Base-by-base conservation (phyloP, 73 alveolate species). In the Paramecium tetraurelia region DNA sequence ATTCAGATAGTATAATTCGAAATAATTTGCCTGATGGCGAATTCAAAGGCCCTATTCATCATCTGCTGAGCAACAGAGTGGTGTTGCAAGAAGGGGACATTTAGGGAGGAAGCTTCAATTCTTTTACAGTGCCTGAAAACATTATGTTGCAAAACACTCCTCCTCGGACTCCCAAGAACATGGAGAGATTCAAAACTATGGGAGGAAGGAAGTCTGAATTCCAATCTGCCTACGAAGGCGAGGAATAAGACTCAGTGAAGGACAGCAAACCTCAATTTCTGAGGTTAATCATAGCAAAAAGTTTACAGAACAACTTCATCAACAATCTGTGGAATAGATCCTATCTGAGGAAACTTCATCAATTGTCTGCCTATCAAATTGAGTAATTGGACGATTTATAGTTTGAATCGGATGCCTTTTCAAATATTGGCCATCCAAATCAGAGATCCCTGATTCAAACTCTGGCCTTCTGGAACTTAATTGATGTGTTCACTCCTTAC, bases 401-500 rank as follows among this genome's bases (percentile, higher is more conserved):
- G 46, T 20, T 80, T 44, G 90, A 80, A 46, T 44, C 70, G 16
- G 70, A 80, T 38, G 58, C 21, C 16, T 38, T 75, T 41, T 75
- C 59, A 38, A 38, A 38, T 38, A 41, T 38, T 6, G 10, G 10
- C 5, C 58, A 75, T n/a, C 10, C 31, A 3, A 38, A 38, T 41
- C 10, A 35, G 40, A 29, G 86, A 38, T 22, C 40, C 20, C 5
- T 72, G n/a, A 72, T 36, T 2, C 12, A 40, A 24, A 20, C 63
- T 9, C 38, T 27, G 46, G 75, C 70, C 2, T 80, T 80, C 48
- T 22, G 46, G 46, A 80, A 11, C 9, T 48, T 80, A 80, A 44
- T 80, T 43, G 90, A 80, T 80, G 90, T 80, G 4, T 80, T 80
- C 18, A 44, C 90, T 24, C 90, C 90, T 24, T 80, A 80, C 24